These are phyloP conservation scores for Amanita muscaria DNA, from an alignment of 768 basidiomycete genomes.

Conservation along the genomic window DNA sequence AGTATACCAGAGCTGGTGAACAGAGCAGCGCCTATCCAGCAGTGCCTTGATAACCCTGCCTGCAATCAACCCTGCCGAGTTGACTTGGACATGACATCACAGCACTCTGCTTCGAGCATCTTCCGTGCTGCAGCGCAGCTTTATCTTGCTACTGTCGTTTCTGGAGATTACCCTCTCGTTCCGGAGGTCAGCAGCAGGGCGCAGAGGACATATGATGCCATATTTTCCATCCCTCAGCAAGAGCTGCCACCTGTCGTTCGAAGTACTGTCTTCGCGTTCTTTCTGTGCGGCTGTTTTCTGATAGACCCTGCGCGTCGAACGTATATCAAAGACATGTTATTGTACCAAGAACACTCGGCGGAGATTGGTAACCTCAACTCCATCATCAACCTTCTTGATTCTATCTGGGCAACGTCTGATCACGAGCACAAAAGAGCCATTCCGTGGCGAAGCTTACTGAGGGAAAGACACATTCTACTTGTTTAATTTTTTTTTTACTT, in stretches of 20 bases:
- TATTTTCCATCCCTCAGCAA: slow-evolving; percentile 6
- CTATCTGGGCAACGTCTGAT: slow-evolving; percentile 44
- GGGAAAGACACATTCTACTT: slow-evolving; percentile 43
- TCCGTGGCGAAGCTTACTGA: slow-evolving; percentile 55
- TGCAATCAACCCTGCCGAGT: slow-evolving; percentile 14
- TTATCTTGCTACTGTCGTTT: slow-evolving; percentile 71
- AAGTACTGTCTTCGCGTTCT: slow-evolving; percentile 73
- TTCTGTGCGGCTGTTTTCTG: slow-evolving; percentile 63
- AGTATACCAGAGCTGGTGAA: slow-evolving; percentile 53
- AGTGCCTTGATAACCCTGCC: slow-evolving; percentile 20
- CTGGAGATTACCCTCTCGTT: slow-evolving; percentile 60
- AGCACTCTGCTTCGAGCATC: slow-evolving; percentile 42
- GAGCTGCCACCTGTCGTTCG: slow-evolving; percentile 48
- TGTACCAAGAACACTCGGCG: slow-evolving; percentile 44
- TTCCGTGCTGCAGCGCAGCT: slow-evolving; percentile 71
- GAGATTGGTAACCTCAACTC: slow-evolving; percentile 59
- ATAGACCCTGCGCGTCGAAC: slow-evolving; percentile 35
- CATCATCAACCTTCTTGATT: slow-evolving; percentile 42
- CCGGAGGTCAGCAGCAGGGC: slow-evolving; percentile 53
- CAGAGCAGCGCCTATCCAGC: slow-evolving; percentile 44
- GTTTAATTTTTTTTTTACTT: slow-evolving; percentile 30
- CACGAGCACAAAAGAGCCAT: slow-evolving; percentile 28
- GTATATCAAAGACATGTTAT: slow-evolving; percentile 30
- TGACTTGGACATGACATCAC: slow-evolving; percentile 13
- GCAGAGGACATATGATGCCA: slow-evolving; percentile 25